These are phyloP conservation scores for Anaeromyces robustus DNA, from an alignment of 192 early-diverging fungal species.

Conservation along the genomic window DNA sequence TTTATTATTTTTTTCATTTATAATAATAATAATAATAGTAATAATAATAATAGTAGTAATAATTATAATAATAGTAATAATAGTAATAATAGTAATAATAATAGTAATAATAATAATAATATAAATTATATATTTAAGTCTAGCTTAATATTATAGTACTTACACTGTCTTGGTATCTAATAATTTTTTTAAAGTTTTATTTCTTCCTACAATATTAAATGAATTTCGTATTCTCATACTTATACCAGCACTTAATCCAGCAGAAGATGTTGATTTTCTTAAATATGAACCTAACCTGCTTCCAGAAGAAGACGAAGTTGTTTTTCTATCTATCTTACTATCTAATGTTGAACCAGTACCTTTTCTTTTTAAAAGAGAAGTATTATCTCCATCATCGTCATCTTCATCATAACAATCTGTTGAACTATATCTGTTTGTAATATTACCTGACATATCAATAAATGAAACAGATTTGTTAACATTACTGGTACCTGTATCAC, in stretches of 20 bases:
- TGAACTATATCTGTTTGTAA: background rate
- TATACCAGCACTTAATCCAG: background rate
- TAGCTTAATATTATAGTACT: background rate
- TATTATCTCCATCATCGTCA: background rate
- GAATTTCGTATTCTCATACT: background rate
- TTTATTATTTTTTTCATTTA: too few relatives aligned
- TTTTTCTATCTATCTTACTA: background rate
- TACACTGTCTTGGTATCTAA: background rate
- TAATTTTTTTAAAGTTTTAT: background rate
- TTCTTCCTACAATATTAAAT: background rate
- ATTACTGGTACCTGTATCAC: background rate
- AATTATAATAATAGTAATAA: too few relatives aligned
- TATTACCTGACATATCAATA: background rate
- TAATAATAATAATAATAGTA: too few relatives aligned
- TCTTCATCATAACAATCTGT: too few relatives aligned
- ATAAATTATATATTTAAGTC: too few relatives aligned
- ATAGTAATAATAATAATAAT: too few relatives aligned
- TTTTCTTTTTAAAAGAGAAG: background rate
- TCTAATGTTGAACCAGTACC: background rate
- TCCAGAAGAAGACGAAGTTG: background rate
- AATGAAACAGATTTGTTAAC: background rate
- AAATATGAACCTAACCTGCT: background rate
- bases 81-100: too few relatives aligned
- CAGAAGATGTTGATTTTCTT: background rate
- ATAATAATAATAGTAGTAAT: too few relatives aligned